phyloP scores from a whole-genome alignment of 2,329 filamentous ascomycete genomes.

The Zasmidium angulare region DNA sequence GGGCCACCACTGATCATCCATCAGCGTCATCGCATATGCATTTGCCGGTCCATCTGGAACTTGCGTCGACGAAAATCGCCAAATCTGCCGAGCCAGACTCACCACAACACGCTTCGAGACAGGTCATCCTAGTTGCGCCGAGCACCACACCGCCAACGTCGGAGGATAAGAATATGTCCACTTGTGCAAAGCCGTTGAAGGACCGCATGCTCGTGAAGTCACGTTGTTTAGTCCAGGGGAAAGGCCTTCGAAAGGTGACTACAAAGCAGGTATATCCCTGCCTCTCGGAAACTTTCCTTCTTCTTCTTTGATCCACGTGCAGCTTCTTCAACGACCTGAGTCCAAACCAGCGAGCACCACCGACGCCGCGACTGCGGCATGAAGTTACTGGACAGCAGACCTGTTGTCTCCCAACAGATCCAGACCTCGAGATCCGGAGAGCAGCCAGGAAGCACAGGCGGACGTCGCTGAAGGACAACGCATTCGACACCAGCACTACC shows the following conservation, averaged over 20 bases:
- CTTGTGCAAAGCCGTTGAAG: background rate
- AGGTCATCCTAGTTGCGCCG: background rate
- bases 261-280: background rate
- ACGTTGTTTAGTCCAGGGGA: background rate
- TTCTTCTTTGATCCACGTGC: background rate
- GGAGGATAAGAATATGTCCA: background rate
- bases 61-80: background rate
- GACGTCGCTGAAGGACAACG: background rate
- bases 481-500: background rate
- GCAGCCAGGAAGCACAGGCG: no score
- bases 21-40: background rate
- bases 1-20: background rate
- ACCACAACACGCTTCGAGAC: background rate
- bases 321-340: background rate
- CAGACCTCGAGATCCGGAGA: background rate
- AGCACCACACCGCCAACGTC: background rate
- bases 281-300: background rate
- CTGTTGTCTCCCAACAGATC: no score
- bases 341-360: background rate
- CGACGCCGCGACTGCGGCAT: background rate
- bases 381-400: background rate
- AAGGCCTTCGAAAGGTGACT: background rate
- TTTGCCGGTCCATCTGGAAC: background rate
- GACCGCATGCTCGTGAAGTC: background rate
- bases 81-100: background rate